phyloP scores from a whole-genome alignment of 768 basidiomycete species.

The Heimioporus sp. region DNA sequence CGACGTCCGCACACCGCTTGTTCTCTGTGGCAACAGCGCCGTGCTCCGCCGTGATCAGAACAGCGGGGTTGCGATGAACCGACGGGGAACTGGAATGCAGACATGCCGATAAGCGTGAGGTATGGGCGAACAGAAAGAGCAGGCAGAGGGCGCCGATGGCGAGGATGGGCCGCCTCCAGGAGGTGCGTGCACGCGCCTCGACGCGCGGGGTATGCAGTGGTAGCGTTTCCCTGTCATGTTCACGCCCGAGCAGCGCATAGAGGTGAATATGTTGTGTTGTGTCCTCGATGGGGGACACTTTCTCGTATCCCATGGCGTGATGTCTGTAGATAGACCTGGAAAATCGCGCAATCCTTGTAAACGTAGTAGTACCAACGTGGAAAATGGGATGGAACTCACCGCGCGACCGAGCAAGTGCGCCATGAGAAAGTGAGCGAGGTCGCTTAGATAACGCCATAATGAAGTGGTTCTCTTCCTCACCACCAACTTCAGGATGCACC shows the following conservation, averaged over 20 bases:
- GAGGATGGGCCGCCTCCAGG: slow-evolving; percentile 14
- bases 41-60: slow-evolving; percentile 57
- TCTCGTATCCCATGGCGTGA: too few species aligned
- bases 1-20: slow-evolving; percentile 80
- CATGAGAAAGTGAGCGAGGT: too few species aligned
- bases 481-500: too few species aligned
- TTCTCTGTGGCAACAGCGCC: slow-evolving; percentile 94
- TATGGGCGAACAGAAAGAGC: slow-evolving; percentile 6
- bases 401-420: too few species aligned
- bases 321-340: too few species aligned
- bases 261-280: background rate
- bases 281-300: too few species aligned
- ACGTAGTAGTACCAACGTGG: too few species aligned
- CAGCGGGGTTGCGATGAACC: slow-evolving; percentile 47
- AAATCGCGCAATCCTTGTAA: too few species aligned
- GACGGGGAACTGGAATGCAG: background rate
- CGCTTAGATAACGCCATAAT: too few species aligned
- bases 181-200: background rate
- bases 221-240: slow-evolving; percentile 8
- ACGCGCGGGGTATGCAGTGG: slow-evolving; percentile 19
- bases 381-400: too few species aligned
- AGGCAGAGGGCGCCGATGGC: slow-evolving; percentile 11
- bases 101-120: background rate
- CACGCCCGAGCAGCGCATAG: background rate
- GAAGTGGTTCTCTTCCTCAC: too few species aligned